A percentile compares a stretch with the other conserved stretches of the same genome.
phyloP scores from a whole-genome alignment of 139 green algal species.

The Picochlorum sp. region DNA sequence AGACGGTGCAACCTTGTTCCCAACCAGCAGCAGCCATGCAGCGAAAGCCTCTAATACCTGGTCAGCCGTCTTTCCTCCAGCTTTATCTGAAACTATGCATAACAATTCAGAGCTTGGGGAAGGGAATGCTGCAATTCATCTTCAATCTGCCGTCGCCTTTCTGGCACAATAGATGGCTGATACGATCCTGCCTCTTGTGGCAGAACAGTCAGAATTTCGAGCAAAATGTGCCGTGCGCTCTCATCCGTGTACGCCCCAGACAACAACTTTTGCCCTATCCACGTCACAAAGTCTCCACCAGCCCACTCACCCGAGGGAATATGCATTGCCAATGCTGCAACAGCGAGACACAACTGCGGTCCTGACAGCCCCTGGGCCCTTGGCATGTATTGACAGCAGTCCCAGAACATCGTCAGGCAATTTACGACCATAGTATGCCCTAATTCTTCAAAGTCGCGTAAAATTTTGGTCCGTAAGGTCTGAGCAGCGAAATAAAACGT shows the following conservation, averaged over 20 bases:
- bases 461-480: constrained; percentile 85
- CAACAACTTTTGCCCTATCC: constrained; percentile 30
- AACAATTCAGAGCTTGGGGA: constrained; percentile 58
- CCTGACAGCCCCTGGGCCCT: constrained; percentile 43
- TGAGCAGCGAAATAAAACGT: constrained; percentile 81
- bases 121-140: constrained; percentile 44
- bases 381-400: constrained; percentile 55
- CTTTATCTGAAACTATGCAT: constrained; percentile 22
- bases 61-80: neutral
- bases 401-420: constrained; percentile 68
- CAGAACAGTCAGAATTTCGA: constrained; percentile 82
- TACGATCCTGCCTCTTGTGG: constrained; percentile 73
- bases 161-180: constrained; percentile 61
- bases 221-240: constrained; percentile 55
- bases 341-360: constrained; percentile 84
- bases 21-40: constrained; percentile 64
- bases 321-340: constrained; percentile 71
- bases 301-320: constrained; percentile 56
- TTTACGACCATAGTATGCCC: constrained; percentile 31
- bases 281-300: constrained; percentile 23
- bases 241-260: constrained; percentile 16
- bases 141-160: constrained; percentile 55
- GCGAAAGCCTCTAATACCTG: constrained; percentile 65
- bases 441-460: constrained; percentile 87
- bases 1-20: constrained; percentile 4